Percentiles rank a stretch among this genome's conserved stretches.
Evolutionary conservation across 345 rosid species (phyloP).

Genomic region (Sapria himalayana): DNA sequence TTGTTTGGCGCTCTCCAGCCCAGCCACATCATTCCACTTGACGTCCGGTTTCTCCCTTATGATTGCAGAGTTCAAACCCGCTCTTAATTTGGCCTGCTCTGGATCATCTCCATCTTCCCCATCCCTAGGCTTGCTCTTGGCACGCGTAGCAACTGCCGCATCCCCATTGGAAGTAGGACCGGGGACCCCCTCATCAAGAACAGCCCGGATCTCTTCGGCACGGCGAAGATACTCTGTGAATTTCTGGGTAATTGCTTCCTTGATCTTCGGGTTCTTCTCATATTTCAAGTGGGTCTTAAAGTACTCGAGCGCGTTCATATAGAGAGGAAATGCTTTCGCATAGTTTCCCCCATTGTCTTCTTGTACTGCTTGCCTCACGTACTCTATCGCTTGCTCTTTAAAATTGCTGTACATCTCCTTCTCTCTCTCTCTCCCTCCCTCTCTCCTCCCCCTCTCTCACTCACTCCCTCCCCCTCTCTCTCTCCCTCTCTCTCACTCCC

Average conservation of each 20-base stretch:
- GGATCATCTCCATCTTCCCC: slow-evolving; percentile 73
- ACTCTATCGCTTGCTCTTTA: slow-evolving; percentile 89
- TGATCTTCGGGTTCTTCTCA: slow-evolving; percentile 84
- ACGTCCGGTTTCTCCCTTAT: slow-evolving; percentile 75
- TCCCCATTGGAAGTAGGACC: slow-evolving; percentile 55
- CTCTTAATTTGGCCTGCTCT: slow-evolving; percentile 56
- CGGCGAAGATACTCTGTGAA: slow-evolving; percentile 86
- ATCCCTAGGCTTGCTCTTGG: slow-evolving; percentile 69
- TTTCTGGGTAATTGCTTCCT: slow-evolving; percentile 62
- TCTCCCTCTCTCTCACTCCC: too few species aligned
- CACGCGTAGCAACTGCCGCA: slow-evolving; percentile 50
- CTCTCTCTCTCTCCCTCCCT: too few species aligned
- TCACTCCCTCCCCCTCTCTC: too few species aligned
- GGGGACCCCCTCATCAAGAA: slow-evolving; percentile 66
- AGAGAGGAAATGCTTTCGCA: slow-evolving; percentile 62
- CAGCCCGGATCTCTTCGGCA: slow-evolving; percentile 88
- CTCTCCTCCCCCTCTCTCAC: too few species aligned
- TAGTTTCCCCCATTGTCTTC: slow-evolving; percentile 89
- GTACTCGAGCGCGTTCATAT: slow-evolving; percentile 91
- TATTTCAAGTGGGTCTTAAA: slow-evolving; percentile 87
- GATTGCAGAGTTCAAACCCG: slow-evolving; percentile 70
- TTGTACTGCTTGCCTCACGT: slow-evolving; percentile 74
- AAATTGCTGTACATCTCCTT: slow-evolving; percentile 72
- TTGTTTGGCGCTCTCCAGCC: slow-evolving; percentile 83
- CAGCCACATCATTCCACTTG: slow-evolving; percentile 88